Evolutionary conservation across 1,284 basidiomycete species (phyloP).

Genomic region (Bjerkandera adusta): DNA sequence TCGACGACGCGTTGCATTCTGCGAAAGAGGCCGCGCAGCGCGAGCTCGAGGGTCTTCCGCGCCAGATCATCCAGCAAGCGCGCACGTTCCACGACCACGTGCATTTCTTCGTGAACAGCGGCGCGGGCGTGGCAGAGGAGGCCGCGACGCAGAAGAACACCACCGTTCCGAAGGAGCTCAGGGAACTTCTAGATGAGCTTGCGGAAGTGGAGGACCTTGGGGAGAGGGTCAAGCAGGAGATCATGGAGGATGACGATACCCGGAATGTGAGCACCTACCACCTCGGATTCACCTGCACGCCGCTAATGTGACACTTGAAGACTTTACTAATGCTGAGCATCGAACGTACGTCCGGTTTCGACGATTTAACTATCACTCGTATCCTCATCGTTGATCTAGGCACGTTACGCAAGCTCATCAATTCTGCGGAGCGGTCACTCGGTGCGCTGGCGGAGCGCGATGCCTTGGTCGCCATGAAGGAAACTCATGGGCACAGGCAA

Average conservation of each 20-base stretch:
- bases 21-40: constrained; percentile 28
- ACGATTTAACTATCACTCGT: neutral
- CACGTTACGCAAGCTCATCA: constrained; percentile 39
- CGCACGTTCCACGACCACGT: constrained; percentile 45
- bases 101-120: constrained; percentile 36
- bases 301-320: no score
- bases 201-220: constrained; percentile 36
- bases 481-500: no score
- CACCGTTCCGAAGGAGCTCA: constrained; percentile 37
- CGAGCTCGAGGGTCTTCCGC: constrained; percentile 48
- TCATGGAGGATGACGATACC: constrained; percentile 47
- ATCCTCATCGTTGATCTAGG: constrained; percentile 25
- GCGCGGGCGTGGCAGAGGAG: constrained; percentile 15
- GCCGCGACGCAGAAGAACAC: constrained; percentile 9
- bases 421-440: constrained; percentile 40
- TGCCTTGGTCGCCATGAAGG: constrained; percentile 16
- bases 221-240: constrained; percentile 41
- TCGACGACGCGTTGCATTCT: constrained; percentile 18
- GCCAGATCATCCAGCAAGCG: constrained; percentile 44
- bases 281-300: no score
- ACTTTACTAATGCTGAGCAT: constrained; percentile 50
- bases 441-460: constrained; percentile 38
- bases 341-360: constrained; percentile 44
- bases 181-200: constrained; percentile 46
- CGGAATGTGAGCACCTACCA: constrained; percentile 40